A percentile compares a stretch with the other conserved stretches of the same genome.
phyloP scores from a whole-genome alignment of 2,329 filamentous ascomycete genomes.

The Cladophialophora yegresii region DNA sequence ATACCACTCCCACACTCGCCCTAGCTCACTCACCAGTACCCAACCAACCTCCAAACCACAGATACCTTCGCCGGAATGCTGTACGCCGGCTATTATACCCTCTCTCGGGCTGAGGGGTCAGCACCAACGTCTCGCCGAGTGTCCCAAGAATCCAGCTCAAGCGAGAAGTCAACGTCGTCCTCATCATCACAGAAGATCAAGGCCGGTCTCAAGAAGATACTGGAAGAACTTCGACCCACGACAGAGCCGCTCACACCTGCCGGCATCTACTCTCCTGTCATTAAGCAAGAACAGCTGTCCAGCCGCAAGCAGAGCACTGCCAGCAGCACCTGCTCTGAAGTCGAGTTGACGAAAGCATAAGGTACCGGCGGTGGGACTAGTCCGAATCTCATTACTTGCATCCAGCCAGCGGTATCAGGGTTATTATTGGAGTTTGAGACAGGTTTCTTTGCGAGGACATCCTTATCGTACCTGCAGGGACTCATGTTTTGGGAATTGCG shows the following conservation, averaged over 20 bases:
- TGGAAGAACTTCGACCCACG: constrained; percentile 32
- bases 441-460: neutral
- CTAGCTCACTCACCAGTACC: neutral
- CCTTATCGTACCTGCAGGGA: neutral
- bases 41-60: constrained; percentile 1
- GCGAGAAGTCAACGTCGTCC: constrained; percentile 17
- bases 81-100: constrained; percentile 34
- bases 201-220: constrained; percentile 26
- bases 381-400: constrained; percentile 20
- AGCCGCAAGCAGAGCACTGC: constrained; percentile 15
- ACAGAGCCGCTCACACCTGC: constrained; percentile 24
- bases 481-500: neutral
- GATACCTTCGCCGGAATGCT: constrained; percentile 28
- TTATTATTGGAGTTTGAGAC: neutral
- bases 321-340: constrained; percentile 1
- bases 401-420: neutral
- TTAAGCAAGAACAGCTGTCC: constrained; percentile 28
- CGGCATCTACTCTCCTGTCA: constrained; percentile 32
- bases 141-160: constrained; percentile 22
- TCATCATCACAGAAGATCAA: constrained; percentile 24
- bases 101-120: constrained; percentile 27
- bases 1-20: neutral
- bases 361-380: neutral
- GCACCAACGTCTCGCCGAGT: constrained; percentile 23
- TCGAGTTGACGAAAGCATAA: constrained; percentile 20